Base-by-base conservation (phyloP, 2,329 filamentous ascomycete species). In the Claviceps maximensis region DNA sequence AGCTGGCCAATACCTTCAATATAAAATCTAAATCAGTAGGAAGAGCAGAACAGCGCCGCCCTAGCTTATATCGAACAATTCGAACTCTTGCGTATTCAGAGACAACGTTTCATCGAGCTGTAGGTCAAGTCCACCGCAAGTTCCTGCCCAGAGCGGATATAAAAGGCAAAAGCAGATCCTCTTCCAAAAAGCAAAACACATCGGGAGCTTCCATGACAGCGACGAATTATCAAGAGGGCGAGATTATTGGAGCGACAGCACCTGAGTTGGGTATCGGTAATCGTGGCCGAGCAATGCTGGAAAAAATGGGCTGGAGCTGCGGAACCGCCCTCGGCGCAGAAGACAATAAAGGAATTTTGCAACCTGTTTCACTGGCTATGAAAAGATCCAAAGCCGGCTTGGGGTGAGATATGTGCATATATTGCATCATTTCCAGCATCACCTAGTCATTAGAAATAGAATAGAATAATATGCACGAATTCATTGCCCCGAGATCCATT, bases 301-400 rank as follows among this genome's bases (percentile, higher is more conserved):
- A 95, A 71, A 97, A 93, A 70, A 97, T 97, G 93, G 93, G 93
- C 3, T 98, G 93, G 90, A 86, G 80, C 56, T 84, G 77, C 51
- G 93, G 93, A 5, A 95, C 84, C 63, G 87, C 86, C 1, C 76
- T 98, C 1, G 93, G 93, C 51, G 81, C 87, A 12, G 65, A 74
- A 1, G 83, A 94, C 57, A 95, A 94, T 66, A 87, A 93, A 67
- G 93, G 93, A 33, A 93, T 95, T 51, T 69, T 95, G 58, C 81
- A 88, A 56, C 91, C 91, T 0, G 86, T 98, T 25, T 77, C 82
- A 27, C 90, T 95, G 58, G 80, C 93, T 27, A 86, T 98, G 60
- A 95, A 95, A 71, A 87, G 82, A 40, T 83, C 80, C 10, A 94
- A 89, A 65, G 85, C 88, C 23, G 93, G 93, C 2, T 70, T 98